These are phyloP conservation scores for Coemansia sp. DNA, from an alignment of 192 early-diverging fungal genomes.

Conservation along the genomic window DNA sequence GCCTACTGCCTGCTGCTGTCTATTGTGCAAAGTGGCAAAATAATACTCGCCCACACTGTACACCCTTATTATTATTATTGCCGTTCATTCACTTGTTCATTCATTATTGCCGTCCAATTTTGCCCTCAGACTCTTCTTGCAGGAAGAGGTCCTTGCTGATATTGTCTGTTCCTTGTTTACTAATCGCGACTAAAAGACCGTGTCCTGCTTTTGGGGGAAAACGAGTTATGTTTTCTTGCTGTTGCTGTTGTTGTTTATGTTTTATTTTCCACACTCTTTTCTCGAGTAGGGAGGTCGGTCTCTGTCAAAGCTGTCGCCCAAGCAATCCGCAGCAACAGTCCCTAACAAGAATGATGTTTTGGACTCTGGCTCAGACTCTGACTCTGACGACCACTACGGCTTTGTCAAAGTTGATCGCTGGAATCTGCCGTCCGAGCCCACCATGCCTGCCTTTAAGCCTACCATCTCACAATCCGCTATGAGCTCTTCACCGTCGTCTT, in stretches of 20 bases:
- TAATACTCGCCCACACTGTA: background rate
- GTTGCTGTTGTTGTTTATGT: constrained; percentile 11
- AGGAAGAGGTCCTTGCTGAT: background rate
- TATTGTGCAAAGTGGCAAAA: background rate
- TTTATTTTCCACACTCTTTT: background rate
- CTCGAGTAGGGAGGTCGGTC: constrained; percentile 3
- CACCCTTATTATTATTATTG: background rate
- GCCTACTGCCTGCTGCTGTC: background rate
- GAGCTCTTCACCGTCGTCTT: background rate
- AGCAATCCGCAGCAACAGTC: constrained; percentile 11
- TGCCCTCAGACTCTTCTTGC: constrained; percentile 1
- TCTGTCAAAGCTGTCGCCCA: constrained; percentile 7
- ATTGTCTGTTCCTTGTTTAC: constrained; percentile 6
- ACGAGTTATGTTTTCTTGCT: background rate
- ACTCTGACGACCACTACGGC: constrained; percentile 52
- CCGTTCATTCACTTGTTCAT: background rate
- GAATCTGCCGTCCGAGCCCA: constrained; percentile 33
- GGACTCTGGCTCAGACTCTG: constrained; percentile 37
- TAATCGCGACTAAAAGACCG: background rate
- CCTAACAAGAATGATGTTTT: constrained; percentile 11
- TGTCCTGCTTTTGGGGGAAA: constrained; percentile 8
- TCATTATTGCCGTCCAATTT: constrained; percentile 1
- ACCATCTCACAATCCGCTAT: constrained; percentile 23
- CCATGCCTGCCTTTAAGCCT: constrained; percentile 33
- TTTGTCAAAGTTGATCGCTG: constrained; percentile 50